phyloP scores from a whole-genome alignment of 2,329 filamentous ascomycete genomes.

The Monosporascus sp. region DNA sequence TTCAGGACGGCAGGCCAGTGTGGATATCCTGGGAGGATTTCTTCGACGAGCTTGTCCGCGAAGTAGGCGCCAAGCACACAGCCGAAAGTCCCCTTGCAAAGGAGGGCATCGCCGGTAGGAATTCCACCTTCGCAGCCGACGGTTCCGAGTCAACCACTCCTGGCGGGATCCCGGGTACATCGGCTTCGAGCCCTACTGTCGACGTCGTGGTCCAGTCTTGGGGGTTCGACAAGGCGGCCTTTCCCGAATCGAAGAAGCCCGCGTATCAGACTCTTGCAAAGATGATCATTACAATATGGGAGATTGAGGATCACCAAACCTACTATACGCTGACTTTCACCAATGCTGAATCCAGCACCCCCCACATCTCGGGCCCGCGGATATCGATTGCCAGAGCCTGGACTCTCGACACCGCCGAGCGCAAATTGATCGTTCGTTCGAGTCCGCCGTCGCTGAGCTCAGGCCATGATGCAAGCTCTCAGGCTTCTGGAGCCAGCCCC shows the following conservation, averaged over 20 bases:
- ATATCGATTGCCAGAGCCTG: constrained; percentile 35
- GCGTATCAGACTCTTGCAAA: constrained; percentile 53
- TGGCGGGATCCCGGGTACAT: constrained; percentile 16
- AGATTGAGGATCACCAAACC: constrained; percentile 58
- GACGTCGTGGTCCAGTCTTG: constrained; percentile 61
- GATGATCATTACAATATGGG: constrained; percentile 74
- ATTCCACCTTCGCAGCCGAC: constrained; percentile 33
- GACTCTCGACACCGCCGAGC: constrained; percentile 41
- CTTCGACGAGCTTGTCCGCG: constrained; percentile 46
- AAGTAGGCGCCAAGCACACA: constrained; percentile 29
- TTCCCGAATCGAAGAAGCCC: constrained; percentile 30
- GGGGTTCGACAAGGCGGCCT: constrained; percentile 33
- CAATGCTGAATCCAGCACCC: constrained; percentile 41
- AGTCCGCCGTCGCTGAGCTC: constrained; percentile 43
- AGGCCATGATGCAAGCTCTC: constrained; percentile 42
- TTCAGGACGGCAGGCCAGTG: constrained; percentile 59
- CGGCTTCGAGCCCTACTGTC: constrained; percentile 55
- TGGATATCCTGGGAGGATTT: constrained; percentile 57
- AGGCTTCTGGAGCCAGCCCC: constrained; percentile 44
- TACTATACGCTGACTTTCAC: constrained; percentile 76
- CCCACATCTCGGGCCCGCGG: constrained; percentile 27
- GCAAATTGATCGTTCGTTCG: constrained; percentile 37
- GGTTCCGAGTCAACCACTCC: constrained; percentile 28
- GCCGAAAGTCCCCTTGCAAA: constrained; percentile 6
- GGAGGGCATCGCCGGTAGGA: constrained; percentile 17